A percentile compares a stretch with the other conserved stretches of the same genome.
Evolutionary conservation across 805 yeast species (phyloP).

Genomic region (Hanseniaspora thailandica): DNA sequence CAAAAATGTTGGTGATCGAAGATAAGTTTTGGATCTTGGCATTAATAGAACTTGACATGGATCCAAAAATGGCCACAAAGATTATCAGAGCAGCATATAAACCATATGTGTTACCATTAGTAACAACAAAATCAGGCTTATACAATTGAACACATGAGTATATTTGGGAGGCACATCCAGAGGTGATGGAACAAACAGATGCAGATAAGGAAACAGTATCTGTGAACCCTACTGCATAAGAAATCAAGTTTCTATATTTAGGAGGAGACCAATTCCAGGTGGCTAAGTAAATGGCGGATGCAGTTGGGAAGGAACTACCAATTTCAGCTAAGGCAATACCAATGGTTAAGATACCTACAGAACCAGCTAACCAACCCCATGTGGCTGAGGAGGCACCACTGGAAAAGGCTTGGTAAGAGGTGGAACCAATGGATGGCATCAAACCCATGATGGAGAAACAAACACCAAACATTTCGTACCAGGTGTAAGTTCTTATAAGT

Average conservation of each 20-base stretch:
- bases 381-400: conserved; percentile 49
- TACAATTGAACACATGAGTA: conserved; percentile 39
- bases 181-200: conserved; percentile 52
- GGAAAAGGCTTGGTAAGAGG: conserved; percentile 22
- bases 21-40: conserved; percentile 48
- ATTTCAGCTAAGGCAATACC: conserved; percentile 51
- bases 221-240: conserved; percentile 53
- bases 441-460: conserved; percentile 60
- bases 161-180: conserved; percentile 49
- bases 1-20: conserved; percentile 38
- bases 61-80: conserved; percentile 39
- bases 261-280: conserved; percentile 51
- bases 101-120: conserved; percentile 45
- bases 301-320: conserved; percentile 55
- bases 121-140: conserved; percentile 36
- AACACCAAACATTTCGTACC: conserved; percentile 53
- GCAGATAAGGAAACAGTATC: conserved; percentile 53
- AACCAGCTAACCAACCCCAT: conserved; percentile 60
- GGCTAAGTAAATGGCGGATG: conserved; percentile 60
- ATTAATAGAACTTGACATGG: conserved; percentile 40
- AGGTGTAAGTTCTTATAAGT: conserved; percentile 45
- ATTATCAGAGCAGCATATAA: conserved; percentile 48
- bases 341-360: conserved; percentile 40
- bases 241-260: conserved; percentile 35
- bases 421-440: conserved; percentile 48